phyloP scores from a whole-genome alignment of 768 basidiomycete genomes.

The Lyophyllum shimeji region DNA sequence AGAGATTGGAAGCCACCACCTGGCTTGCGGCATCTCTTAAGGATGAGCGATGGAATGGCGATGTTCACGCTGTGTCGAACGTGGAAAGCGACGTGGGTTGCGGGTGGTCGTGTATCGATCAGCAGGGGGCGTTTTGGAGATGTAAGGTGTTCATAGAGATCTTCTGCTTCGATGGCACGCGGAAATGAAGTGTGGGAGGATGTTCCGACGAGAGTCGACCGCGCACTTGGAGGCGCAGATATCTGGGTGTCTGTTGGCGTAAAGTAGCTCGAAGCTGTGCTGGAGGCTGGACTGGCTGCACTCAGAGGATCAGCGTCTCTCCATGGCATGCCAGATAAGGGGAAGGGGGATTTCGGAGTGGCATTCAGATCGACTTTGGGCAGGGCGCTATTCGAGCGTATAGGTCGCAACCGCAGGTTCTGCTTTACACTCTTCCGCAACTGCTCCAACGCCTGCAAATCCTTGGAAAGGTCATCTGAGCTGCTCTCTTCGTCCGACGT shows the following conservation, averaged over 20 bases:
- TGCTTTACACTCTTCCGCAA: slow-evolving; percentile 71
- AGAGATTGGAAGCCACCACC: slow-evolving; percentile 65
- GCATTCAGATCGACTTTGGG: slow-evolving; percentile 42
- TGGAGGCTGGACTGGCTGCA: slow-evolving; percentile 46
- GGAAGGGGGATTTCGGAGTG: slow-evolving; percentile 26
- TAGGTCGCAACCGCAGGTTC: slow-evolving; percentile 78
- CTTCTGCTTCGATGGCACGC: slow-evolving; percentile 42
- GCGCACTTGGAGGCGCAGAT: slow-evolving; percentile 26
- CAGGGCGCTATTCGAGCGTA: slow-evolving; percentile 56
- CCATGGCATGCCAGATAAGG: slow-evolving; percentile 18
- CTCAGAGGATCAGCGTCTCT: slow-evolving; percentile 31
- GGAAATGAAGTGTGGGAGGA: slow-evolving; percentile 23
- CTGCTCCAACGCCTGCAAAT: slow-evolving; percentile 65
- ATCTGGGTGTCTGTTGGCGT: slow-evolving; percentile 42
- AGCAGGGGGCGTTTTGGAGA: slow-evolving; percentile 61
- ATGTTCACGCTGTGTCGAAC: slow-evolving; percentile 76
- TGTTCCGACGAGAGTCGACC: slow-evolving; percentile 24
- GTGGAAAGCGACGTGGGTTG: slow-evolving; percentile 63
- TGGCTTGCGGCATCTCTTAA: slow-evolving; percentile 79
- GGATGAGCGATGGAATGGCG: slow-evolving; percentile 86
- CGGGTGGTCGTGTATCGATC: slow-evolving; percentile 78
- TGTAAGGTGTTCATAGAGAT: slow-evolving; percentile 49
- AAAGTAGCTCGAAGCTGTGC: slow-evolving; percentile 46
- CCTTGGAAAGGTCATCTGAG: slow-evolving; percentile 66
- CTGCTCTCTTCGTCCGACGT: slow-evolving; percentile 35